Evolutionary conservation across 441 rosid genomes (phyloP).

Genomic region (Bruguiera hainesii): DNA sequence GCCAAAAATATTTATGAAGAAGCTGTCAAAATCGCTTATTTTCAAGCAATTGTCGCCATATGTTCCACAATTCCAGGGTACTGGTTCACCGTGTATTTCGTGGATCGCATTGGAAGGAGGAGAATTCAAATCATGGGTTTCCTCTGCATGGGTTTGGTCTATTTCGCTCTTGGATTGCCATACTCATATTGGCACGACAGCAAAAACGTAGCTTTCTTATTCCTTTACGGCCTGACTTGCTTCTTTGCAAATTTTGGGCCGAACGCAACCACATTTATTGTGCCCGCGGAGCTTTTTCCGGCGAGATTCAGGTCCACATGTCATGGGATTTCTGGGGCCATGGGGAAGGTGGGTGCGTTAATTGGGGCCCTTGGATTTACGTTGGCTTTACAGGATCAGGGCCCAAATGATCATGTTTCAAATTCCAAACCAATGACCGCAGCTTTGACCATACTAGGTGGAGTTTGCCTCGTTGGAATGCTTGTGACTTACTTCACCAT

Average conservation of each 20-base stretch:
- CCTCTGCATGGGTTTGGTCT: constrained; percentile 49
- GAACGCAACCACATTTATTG: constrained; percentile 69
- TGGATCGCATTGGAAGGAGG: constrained; percentile 59
- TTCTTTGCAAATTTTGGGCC: constrained; percentile 83
- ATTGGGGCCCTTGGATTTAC: constrained; percentile 53
- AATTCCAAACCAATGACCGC: constrained; percentile 28
- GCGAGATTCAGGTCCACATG: constrained; percentile 75
- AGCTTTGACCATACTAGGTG: constrained; percentile 44
- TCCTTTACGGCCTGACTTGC: constrained; percentile 48
- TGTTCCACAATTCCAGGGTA: constrained; percentile 69
- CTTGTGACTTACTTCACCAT: constrained; percentile 48
- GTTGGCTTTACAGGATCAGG: constrained; percentile 34
- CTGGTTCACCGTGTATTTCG: constrained; percentile 50
- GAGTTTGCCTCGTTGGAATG: constrained; percentile 50
- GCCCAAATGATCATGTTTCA: background rate
- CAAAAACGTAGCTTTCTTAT: constrained; percentile 30
- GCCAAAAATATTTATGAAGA: constrained; percentile 28
- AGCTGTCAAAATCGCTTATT: constrained; percentile 35
- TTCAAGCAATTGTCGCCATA: constrained; percentile 47
- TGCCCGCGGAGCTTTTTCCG: constrained; percentile 82
- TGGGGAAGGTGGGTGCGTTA: constrained; percentile 69
- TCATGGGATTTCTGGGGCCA: constrained; percentile 71
- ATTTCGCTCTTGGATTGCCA: constrained; percentile 49
- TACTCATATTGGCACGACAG: constrained; percentile 35
- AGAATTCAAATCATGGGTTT: constrained; percentile 63